Conservation (phyloP, 176 grass and related monocot genomes). For the Oropetium thomaeum region DNA sequence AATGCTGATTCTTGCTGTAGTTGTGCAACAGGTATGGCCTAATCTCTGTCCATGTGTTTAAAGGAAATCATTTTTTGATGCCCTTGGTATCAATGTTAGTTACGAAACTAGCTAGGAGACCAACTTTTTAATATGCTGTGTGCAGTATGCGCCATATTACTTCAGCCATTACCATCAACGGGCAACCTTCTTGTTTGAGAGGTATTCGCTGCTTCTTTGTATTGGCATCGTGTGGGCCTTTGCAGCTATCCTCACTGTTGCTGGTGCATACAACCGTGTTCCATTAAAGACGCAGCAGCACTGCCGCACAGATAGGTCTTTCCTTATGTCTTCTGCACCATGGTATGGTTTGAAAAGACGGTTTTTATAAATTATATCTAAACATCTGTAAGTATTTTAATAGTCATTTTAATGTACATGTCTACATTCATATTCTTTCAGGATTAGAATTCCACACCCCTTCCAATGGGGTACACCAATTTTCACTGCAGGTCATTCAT, state of each 20-base stretch:
- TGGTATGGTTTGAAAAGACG: slow-evolving; percentile 54
- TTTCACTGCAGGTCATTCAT: slow-evolving; percentile 88
- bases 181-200: slow-evolving; percentile 62
- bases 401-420: slow-evolving; percentile 8
- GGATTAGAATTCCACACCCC: slow-evolving; percentile 91
- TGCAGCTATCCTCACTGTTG: slow-evolving; percentile 91
- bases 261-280: slow-evolving; percentile 87
- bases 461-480: slow-evolving; percentile 96
- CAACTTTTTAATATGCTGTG: slow-evolving; percentile 27
- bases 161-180: slow-evolving; percentile 46
- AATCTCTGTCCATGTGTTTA: slow-evolving; percentile 13
- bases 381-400: not conserved
- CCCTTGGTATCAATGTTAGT: not conserved
- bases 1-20: slow-evolving; percentile 76
- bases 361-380: not conserved
- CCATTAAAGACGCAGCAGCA: slow-evolving; percentile 72
- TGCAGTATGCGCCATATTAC: slow-evolving; percentile 66
- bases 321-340: slow-evolving; percentile 83
- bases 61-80: slow-evolving; percentile 1
- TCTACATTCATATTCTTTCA: slow-evolving; percentile 41
- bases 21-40: slow-evolving; percentile 71
- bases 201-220: slow-evolving; percentile 78
- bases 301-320: slow-evolving; percentile 81
- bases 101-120: slow-evolving; percentile 11
- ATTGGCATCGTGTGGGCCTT: slow-evolving; percentile 89